Percentiles rank a stretch among this genome's conserved stretches.
Evolutionary conservation across 352 stramenopile genomes (phyloP).

Genomic region (Phytophthora fragariaefolia): DNA sequence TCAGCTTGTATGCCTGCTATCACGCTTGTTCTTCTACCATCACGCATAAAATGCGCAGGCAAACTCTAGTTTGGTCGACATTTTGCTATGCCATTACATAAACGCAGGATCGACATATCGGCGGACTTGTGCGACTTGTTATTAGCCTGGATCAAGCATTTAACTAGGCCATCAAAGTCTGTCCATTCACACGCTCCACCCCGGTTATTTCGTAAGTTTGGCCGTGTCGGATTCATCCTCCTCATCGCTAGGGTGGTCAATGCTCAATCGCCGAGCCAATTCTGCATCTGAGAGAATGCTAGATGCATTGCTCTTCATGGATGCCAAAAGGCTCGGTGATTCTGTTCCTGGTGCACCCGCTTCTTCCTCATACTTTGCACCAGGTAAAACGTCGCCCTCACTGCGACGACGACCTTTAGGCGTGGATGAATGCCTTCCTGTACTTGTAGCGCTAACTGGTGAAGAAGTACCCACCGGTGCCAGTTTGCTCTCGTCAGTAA

Average conservation of each 20-base stretch:
- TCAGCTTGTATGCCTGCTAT: background rate
- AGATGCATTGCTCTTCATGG: slow-evolving; percentile 51
- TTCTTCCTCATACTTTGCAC: slow-evolving; percentile 2
- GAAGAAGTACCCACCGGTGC: slow-evolving; percentile 18
- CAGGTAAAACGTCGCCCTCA: slow-evolving; percentile 32
- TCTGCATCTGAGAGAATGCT: slow-evolving; percentile 66
- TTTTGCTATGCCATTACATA: background rate
- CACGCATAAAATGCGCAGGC: background rate
- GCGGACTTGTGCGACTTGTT: background rate
- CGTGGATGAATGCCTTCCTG: slow-evolving; percentile 21
- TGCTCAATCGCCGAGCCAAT: slow-evolving; percentile 55
- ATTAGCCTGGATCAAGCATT: too few species aligned
- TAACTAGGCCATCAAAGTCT: background rate
- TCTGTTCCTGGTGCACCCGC: slow-evolving; percentile 5
- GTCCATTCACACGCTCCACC: background rate
- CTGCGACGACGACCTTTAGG: slow-evolving; percentile 32
- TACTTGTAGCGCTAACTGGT: background rate
- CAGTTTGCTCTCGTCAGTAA: slow-evolving; percentile 14
- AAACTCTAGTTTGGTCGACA: background rate
- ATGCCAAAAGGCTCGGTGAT: slow-evolving; percentile 31
- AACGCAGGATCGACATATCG: background rate
- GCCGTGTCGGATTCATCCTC: slow-evolving; percentile 42
- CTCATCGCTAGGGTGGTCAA: slow-evolving; percentile 44
- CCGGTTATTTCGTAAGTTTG: slow-evolving; percentile 25
- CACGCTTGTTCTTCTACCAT: background rate